These are phyloP conservation scores for Collybia mongolica DNA, from an alignment of 768 basidiomycete genomes.

Conservation along the genomic window DNA sequence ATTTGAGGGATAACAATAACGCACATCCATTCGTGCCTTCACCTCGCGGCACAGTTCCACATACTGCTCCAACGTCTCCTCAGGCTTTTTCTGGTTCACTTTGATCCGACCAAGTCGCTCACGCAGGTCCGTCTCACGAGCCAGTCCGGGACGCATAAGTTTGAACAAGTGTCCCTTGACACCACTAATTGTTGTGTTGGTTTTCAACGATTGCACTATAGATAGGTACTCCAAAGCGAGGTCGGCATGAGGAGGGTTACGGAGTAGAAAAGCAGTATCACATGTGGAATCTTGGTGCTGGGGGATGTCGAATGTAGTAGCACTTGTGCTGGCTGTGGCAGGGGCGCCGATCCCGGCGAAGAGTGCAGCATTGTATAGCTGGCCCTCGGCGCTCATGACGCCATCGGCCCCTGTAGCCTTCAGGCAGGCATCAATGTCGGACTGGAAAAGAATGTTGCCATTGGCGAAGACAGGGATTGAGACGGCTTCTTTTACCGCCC, in stretches of 20 bases:
- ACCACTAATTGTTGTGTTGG: constrained; percentile 68
- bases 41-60: constrained; percentile 58
- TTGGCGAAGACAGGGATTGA: constrained; percentile 95
- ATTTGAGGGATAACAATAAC: constrained; percentile 4
- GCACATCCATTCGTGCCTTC: constrained; percentile 50
- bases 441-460: constrained; percentile 87
- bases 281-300: constrained; percentile 15
- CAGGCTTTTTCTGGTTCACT: constrained; percentile 17
- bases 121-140: constrained; percentile 65
- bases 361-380: constrained; percentile 88
- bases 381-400: constrained; percentile 94
- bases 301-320: constrained; percentile 6
- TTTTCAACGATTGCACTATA: constrained; percentile 71
- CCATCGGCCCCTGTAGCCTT: constrained; percentile 85
- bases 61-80: constrained; percentile 40
- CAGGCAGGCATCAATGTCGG: constrained; percentile 81
- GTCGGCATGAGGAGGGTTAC: constrained; percentile 57
- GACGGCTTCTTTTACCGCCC: constrained; percentile 87
- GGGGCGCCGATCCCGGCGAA: constrained; percentile 42
- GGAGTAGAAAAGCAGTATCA: constrained; percentile 32
- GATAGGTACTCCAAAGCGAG: constrained; percentile 86
- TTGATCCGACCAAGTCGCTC: constrained; percentile 61
- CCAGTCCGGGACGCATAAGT: constrained; percentile 77
- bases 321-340: constrained; percentile 1
- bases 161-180: constrained; percentile 95